Conservation (phyloP, 2,329 filamentous ascomycete genomes). For the Colletotrichum coccodes region DNA sequence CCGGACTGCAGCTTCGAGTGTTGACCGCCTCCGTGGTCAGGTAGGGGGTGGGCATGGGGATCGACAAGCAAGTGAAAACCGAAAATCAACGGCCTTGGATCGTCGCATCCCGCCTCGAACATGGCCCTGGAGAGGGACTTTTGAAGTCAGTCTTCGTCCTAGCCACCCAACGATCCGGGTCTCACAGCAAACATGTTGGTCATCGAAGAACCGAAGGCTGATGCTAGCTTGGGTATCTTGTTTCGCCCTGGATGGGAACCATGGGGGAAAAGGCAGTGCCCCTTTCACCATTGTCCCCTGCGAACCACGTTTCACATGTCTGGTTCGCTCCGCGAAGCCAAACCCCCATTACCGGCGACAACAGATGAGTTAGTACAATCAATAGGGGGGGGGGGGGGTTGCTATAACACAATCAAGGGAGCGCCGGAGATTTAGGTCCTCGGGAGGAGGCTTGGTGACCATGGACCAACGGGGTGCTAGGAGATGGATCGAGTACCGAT, state of each 20-base stretch:
- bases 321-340: background rate
- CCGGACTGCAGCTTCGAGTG: background rate
- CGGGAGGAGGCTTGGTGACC: background rate
- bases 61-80: background rate
- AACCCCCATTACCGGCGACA: background rate
- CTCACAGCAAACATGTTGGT: too few species aligned
- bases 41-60: background rate
- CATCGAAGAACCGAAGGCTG: background rate
- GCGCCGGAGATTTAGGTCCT: background rate
- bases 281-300: background rate
- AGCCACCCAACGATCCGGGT: too few species aligned
- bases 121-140: too few species aligned
- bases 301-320: background rate
- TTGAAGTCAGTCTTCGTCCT: too few species aligned
- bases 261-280: background rate
- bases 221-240: background rate
- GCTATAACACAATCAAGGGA: too few species aligned
- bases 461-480: background rate
- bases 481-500: background rate
- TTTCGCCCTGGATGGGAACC: conserved; percentile 10
- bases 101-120: background rate
- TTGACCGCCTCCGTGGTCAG: conserved; percentile 10
- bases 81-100: conserved; percentile 7
- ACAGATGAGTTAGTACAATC: background rate
- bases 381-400: too few species aligned